Conservation (phyloP, 1,284 basidiomycete genomes). For the Gomphus sp. region DNA sequence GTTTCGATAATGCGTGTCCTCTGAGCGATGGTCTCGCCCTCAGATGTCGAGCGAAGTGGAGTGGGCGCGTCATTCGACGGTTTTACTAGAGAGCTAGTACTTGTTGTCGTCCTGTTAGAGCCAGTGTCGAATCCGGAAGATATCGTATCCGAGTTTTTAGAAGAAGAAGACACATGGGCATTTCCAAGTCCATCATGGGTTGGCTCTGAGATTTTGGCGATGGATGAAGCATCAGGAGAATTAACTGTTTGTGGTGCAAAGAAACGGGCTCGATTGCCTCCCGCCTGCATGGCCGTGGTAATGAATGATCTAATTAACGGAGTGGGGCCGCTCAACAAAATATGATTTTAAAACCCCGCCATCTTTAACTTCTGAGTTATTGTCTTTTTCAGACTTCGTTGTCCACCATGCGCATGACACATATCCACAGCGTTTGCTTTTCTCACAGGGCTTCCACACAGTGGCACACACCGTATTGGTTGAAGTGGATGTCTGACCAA, state of each 20-base stretch:
- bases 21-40: constrained; percentile 5
- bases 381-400: background rate
- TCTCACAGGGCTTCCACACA: too few relatives aligned
- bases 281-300: background rate
- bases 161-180: background rate
- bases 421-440: too few relatives aligned
- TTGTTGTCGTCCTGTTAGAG: background rate
- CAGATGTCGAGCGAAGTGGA: background rate
- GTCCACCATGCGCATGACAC: too few relatives aligned
- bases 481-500: too few relatives aligned
- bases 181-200: background rate
- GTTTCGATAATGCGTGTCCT: constrained; percentile 6
- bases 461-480: too few relatives aligned
- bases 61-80: background rate
- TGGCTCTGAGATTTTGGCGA: background rate
- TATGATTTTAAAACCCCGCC: background rate
- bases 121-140: background rate
- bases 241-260: background rate
- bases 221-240: background rate
- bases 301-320: too few relatives aligned
- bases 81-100: background rate
- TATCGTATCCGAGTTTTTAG: background rate
- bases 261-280: constrained; percentile 7
- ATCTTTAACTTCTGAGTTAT: background rate
- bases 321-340: background rate